Percentiles rank a stretch among this genome's conserved stretches.
These are phyloP conservation scores for Pythium brachiatum DNA, from an alignment of 352 stramenopile species.

Conservation along the genomic window DNA sequence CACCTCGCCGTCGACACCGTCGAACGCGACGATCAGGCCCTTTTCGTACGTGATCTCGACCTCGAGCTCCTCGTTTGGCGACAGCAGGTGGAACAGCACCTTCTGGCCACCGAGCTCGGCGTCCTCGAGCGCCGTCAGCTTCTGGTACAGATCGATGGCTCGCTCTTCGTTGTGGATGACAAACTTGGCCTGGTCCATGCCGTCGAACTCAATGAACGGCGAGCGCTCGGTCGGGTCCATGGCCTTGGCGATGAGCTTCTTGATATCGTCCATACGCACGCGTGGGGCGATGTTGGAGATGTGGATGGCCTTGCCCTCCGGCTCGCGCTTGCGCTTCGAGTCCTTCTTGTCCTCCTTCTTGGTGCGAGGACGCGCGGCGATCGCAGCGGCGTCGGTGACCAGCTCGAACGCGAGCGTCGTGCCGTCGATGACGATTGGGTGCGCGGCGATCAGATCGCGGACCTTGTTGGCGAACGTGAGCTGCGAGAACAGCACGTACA, in stretches of 20 bases:
- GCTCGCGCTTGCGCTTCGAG: conserved; percentile 74
- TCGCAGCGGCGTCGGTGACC: conserved; percentile 67
- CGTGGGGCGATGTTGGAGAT: conserved; percentile 78
- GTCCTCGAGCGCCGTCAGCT: conserved; percentile 55
- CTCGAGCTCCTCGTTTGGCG: conserved; percentile 61
- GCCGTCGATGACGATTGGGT: conserved; percentile 55
- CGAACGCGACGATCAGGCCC: conserved; percentile 83
- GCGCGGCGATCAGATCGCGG: conserved; percentile 34
- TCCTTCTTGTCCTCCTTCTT: conserved; percentile 45
- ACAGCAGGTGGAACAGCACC: conserved; percentile 74
- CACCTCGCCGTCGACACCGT: conserved; percentile 71
- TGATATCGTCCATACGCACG: conserved; percentile 79
- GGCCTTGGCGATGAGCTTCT: conserved; percentile 67
- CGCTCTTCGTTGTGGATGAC: conserved; percentile 43
- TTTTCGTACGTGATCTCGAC: conserved; percentile 82
- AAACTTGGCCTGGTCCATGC: conserved; percentile 73
- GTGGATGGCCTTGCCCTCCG: conserved; percentile 71
- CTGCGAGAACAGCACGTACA: conserved; percentile 82
- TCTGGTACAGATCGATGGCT: conserved; percentile 65
- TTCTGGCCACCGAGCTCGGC: conserved; percentile 73
- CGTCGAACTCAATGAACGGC: conserved; percentile 82
- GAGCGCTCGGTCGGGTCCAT: conserved; percentile 45
- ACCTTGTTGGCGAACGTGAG: conserved; percentile 64
- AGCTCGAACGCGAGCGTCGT: conserved; percentile 71
- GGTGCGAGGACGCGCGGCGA: conserved; percentile 64